phyloP scores from a whole-genome alignment of 1,139 yeast species.

The Candida tunisiensis region DNA sequence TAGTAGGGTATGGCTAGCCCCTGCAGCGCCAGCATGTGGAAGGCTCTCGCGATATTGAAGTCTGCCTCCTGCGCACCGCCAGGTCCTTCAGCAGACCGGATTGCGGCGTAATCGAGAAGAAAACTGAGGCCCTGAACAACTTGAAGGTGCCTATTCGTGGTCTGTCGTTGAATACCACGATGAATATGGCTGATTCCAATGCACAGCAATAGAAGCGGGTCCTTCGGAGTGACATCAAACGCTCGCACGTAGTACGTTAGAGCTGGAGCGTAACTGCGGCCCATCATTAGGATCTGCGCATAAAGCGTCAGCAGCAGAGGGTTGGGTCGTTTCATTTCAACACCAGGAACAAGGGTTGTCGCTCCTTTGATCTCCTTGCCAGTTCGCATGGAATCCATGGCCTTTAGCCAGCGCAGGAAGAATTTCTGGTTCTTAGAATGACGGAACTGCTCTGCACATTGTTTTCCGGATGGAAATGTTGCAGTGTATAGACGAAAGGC shows the following conservation, averaged over 20 bases:
- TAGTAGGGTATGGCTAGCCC: slow-evolving; percentile 61
- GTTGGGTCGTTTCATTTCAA: slow-evolving; percentile 28
- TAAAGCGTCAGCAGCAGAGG: slow-evolving; percentile 64
- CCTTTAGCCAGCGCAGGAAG: slow-evolving; percentile 75
- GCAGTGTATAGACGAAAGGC: slow-evolving; percentile 50
- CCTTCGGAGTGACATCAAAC: slow-evolving; percentile 28
- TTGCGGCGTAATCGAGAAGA: slow-evolving; percentile 49
- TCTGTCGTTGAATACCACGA: slow-evolving; percentile 80
- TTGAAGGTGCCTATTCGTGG: slow-evolving; percentile 74
- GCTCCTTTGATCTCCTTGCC: slow-evolving; percentile 51
- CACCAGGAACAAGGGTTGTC: slow-evolving; percentile 44
- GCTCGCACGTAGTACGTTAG: slow-evolving; percentile 45
- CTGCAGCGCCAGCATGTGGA: slow-evolving; percentile 65
- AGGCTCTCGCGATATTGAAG: slow-evolving; percentile 71
- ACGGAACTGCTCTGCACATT: slow-evolving; percentile 42
- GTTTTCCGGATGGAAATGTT: slow-evolving; percentile 46
- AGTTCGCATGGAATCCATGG: slow-evolving; percentile 53
- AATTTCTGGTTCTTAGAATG: slow-evolving; percentile 80
- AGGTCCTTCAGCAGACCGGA: slow-evolving; percentile 24
- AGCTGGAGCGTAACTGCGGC: slow-evolving; percentile 68
- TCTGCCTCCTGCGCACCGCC: slow-evolving; percentile 59
- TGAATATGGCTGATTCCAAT: slow-evolving; percentile 78
- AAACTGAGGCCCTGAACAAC: slow-evolving; percentile 74
- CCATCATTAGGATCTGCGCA: slow-evolving; percentile 66
- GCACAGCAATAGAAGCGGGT: slow-evolving; percentile 62